These are phyloP conservation scores for Aspergillus hancockii DNA, from an alignment of 495 filamentous ascomycete genomes.

Conservation along the genomic window DNA sequence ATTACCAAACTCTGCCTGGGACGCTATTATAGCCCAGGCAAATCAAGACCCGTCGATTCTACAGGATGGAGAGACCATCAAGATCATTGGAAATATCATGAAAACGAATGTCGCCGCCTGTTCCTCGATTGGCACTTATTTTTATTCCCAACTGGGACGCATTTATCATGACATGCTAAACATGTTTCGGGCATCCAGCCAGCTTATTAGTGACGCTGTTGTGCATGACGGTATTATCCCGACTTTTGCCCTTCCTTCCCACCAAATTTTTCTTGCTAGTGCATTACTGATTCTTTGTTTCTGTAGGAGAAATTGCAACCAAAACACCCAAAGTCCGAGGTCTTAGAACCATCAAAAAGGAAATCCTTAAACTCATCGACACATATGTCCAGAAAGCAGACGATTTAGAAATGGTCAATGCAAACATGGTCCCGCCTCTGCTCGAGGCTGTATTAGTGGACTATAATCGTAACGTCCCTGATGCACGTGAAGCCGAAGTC, in stretches of 20 bases:
- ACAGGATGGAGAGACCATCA: conserved; percentile 91
- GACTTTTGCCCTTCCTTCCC: background rate
- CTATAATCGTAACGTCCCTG: conserved; percentile 95
- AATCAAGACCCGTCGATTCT: conserved; percentile 78
- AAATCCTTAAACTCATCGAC: conserved; percentile 97
- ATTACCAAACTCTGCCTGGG: conserved; percentile 92
- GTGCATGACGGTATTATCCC: conserved; percentile 70
- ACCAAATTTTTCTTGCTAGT: background rate
- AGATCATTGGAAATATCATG: conserved; percentile 99
- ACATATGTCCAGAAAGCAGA: conserved; percentile 97
- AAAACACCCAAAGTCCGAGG: conserved; percentile 96
- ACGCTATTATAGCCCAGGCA: conserved; percentile 83
- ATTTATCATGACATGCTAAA: conserved; percentile 99
- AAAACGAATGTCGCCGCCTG: conserved; percentile 99
- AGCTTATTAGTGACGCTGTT: conserved; percentile 91
- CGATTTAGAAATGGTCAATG: conserved; percentile 87
- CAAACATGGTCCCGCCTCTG: conserved; percentile 94
- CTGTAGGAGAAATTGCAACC: conserved; percentile 81
- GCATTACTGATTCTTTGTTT: background rate
- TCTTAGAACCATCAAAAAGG: conserved; percentile 97
- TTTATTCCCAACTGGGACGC: conserved; percentile 97
- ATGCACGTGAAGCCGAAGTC: conserved; percentile 94
- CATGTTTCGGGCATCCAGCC: conserved; percentile 96
- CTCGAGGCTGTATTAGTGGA: conserved; percentile 92
- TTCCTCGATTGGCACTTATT: conserved; percentile 92